Conservation (phyloP, 495 filamentous ascomycete species). For the Tuber umbilicatum region DNA sequence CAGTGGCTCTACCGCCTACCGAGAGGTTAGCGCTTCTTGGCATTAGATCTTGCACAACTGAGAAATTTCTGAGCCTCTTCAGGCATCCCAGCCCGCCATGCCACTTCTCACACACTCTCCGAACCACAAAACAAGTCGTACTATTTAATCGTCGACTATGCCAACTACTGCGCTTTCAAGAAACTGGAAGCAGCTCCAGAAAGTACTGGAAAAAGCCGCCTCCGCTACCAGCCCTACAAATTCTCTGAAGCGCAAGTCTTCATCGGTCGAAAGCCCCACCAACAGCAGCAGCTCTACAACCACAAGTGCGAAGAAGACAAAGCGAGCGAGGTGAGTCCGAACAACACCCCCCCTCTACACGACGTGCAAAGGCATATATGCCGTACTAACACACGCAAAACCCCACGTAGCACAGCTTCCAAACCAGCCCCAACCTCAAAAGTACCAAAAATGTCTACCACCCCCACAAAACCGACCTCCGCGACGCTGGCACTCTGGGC, state of each 20-base stretch:
- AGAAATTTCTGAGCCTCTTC: neutral
- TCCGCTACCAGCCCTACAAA: neutral
- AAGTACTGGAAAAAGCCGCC: conserved; percentile 10
- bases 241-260: conserved; percentile 3
- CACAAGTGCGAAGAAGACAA: neutral
- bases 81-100: neutral
- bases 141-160: conserved; percentile 13
- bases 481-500: conserved; percentile 47
- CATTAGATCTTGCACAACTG: neutral
- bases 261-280: neutral
- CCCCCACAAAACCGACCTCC: conserved; percentile 30
- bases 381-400: neutral
- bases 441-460: conserved; percentile 9
- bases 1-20: too few relatives aligned
- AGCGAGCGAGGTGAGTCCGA: conserved; percentile 2
- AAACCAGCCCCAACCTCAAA: conserved; percentile 1
- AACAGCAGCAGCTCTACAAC: neutral
- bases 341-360: neutral
- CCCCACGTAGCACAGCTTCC: neutral
- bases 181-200: conserved; percentile 39
- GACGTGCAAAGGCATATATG: conserved; percentile 31
- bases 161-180: conserved; percentile 23
- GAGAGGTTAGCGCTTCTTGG: neutral
- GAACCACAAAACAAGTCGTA: neutral
- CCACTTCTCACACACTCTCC: neutral